A percentile compares a stretch with the other conserved stretches of the same genome.
Conservation (phyloP, 768 basidiomycete species). For the Serpula lacrymans region DNA sequence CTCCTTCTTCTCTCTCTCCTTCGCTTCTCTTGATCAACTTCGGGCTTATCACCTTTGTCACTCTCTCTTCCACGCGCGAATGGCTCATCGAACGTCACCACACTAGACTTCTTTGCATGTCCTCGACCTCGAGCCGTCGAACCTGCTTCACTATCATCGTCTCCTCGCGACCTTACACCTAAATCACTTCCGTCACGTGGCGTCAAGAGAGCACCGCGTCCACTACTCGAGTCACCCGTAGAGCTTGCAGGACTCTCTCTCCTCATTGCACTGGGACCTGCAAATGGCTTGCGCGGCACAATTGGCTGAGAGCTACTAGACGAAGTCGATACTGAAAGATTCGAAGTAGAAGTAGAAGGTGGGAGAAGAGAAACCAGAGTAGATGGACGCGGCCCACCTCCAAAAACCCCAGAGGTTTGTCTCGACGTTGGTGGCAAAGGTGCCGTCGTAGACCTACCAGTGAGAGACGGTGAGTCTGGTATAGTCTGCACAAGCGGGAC, state of each 20-base stretch:
- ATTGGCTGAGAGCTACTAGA: constrained; percentile 22
- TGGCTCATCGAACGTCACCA: constrained; percentile 61
- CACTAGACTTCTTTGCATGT: constrained; percentile 58
- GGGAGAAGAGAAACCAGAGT: constrained; percentile 8
- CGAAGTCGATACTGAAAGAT: constrained; percentile 19
- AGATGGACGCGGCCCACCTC: constrained; percentile 11
- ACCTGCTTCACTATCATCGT: constrained; percentile 18
- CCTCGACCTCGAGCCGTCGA: constrained; percentile 25
- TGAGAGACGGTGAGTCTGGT: constrained; percentile 30
- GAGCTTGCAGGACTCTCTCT: constrained; percentile 80
- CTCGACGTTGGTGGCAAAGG: too few relatives aligned
- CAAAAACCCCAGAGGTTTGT: too few relatives aligned
- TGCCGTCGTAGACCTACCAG: too few relatives aligned
- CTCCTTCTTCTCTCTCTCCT: constrained; percentile 71
- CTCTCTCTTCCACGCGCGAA: constrained; percentile 28
- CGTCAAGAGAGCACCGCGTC: constrained; percentile 63
- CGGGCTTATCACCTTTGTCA: constrained; percentile 22
- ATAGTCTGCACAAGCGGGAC: constrained; percentile 29
- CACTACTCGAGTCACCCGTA: constrained; percentile 81
- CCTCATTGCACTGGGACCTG: constrained; percentile 28
- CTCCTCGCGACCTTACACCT: constrained; percentile 16
- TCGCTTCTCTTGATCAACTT: constrained; percentile 46
- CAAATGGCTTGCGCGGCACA: constrained; percentile 56
- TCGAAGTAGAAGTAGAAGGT: constrained; percentile 6
- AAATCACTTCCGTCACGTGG: constrained; percentile 77